phyloP scores from a whole-genome alignment of 2,329 filamentous ascomycete genomes.

The Alternaria sp. region DNA sequence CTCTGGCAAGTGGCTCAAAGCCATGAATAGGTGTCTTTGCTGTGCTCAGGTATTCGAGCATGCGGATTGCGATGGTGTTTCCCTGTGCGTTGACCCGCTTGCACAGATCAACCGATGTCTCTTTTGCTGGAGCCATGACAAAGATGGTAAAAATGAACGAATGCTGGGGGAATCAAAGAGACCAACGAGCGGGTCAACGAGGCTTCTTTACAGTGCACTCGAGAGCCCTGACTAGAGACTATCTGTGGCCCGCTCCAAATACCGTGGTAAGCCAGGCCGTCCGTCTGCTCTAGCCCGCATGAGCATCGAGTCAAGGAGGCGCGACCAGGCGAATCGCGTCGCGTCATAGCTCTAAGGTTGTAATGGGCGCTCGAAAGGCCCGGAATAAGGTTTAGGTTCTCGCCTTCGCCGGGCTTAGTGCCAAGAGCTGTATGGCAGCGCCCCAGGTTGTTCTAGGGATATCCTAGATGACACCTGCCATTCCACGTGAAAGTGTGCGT shows the following conservation, averaged over 20 bases:
- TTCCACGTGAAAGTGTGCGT: slow-evolving; percentile 18
- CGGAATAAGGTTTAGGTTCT: slow-evolving; percentile 23
- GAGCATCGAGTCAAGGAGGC: slow-evolving; percentile 20
- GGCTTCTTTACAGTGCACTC: slow-evolving; percentile 23
- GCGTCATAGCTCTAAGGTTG: slow-evolving; percentile 14
- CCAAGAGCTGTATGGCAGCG: slow-evolving; percentile 17
- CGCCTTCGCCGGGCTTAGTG: slow-evolving; percentile 25
- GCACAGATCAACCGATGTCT: slow-evolving; percentile 59
- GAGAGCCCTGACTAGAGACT: slow-evolving; percentile 16
- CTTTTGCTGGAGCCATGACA: slow-evolving; percentile 44
- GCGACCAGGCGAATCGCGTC: slow-evolving; percentile 13
- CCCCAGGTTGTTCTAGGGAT: slow-evolving; percentile 12
- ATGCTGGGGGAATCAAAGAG: slow-evolving; percentile 4
- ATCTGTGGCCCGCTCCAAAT: slow-evolving; percentile 13
- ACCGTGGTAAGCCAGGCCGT: slow-evolving; percentile 19
- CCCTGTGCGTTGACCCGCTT: slow-evolving; percentile 63
- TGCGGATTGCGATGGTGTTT: slow-evolving; percentile 59
- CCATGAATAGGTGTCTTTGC: slow-evolving; percentile 45
- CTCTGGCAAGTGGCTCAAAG: slow-evolving; percentile 63
- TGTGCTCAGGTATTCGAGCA: slow-evolving; percentile 46
- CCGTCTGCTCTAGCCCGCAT: slow-evolving; percentile 27
- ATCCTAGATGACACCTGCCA: slow-evolving; percentile 20
- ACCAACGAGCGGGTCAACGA: slow-evolving; percentile 11
- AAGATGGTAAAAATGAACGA: slow-evolving; percentile 4
- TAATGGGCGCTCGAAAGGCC: slow-evolving; percentile 16